Conservation (phyloP, 2,329 filamentous ascomycete species). For the Scopulariopsis brevicaulis region DNA sequence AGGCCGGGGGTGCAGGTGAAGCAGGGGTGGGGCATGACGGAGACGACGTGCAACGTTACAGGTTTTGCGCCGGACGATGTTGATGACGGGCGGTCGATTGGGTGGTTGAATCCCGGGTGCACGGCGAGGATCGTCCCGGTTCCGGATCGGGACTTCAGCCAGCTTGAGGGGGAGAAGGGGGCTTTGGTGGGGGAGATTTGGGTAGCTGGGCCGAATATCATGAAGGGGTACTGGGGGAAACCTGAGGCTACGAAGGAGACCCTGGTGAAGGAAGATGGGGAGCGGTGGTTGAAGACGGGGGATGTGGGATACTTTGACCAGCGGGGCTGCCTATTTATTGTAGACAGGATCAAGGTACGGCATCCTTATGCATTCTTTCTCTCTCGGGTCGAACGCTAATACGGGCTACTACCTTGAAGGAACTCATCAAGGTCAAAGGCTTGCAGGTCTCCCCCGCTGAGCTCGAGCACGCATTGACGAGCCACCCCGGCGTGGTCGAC, state of each 20-base stretch:
- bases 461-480: constrained; percentile 37
- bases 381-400: constrained; percentile 6
- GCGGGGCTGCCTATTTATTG: constrained; percentile 35
- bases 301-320: constrained; percentile 19
- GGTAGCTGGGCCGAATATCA: constrained; percentile 42
- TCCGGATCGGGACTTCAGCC: constrained; percentile 27
- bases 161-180: constrained; percentile 14
- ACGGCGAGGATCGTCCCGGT: constrained; percentile 42
- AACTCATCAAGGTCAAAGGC: constrained; percentile 48
- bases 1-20: constrained; percentile 23
- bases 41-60: constrained; percentile 19
- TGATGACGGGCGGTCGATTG: constrained; percentile 34
- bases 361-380: background rate
- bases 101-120: constrained; percentile 39
- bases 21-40: constrained; percentile 54
- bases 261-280: constrained; percentile 21
- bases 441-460: constrained; percentile 50
- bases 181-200: constrained; percentile 28
- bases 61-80: constrained; percentile 14
- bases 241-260: constrained; percentile 39
- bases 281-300: constrained; percentile 49
- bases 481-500: constrained; percentile 39
- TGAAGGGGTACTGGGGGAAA: constrained; percentile 48
- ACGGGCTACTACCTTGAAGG: constrained; percentile 26
- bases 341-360: constrained; percentile 34